Conservation (phyloP, 345 rosid genomes). For the Brassica incana region DNA sequence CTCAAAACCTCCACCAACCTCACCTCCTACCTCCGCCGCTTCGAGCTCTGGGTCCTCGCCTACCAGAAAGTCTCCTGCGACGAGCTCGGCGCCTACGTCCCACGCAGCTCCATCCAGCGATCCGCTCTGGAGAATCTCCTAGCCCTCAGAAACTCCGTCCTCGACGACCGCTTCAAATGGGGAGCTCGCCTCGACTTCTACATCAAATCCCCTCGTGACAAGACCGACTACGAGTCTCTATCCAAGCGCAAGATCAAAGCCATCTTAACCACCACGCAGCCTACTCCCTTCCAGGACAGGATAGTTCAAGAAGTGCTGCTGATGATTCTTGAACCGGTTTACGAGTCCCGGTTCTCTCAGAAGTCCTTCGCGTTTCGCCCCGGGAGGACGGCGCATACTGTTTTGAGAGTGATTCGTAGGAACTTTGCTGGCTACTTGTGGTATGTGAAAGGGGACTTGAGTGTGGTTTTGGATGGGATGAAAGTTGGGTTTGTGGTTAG, state of each 20-base stretch:
- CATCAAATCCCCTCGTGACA: constrained; percentile 86
- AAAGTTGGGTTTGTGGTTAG: constrained; percentile 77
- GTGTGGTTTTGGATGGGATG: constrained; percentile 90
- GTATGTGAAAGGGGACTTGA: constrained; percentile 92
- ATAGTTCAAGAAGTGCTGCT: constrained; percentile 89
- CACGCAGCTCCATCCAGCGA: constrained; percentile 76
- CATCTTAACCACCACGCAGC: constrained; percentile 83
- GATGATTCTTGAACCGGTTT: constrained; percentile 82
- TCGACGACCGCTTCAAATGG: constrained; percentile 92
- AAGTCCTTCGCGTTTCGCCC: constrained; percentile 92
- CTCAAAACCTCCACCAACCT: constrained; percentile 60
- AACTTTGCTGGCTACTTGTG: constrained; percentile 89
- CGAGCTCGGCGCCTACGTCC: constrained; percentile 84
- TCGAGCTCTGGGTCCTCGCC: constrained; percentile 92
- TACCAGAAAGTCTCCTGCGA: constrained; percentile 90
- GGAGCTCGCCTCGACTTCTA: constrained; percentile 89
- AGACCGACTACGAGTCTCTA: constrained; percentile 76
- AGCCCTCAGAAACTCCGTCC: constrained; percentile 84
- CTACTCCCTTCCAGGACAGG: constrained; percentile 87
- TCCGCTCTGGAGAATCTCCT: constrained; percentile 80
- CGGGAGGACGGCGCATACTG: constrained; percentile 84
- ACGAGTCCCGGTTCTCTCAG: constrained; percentile 82
- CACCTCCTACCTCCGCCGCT: constrained; percentile 67
- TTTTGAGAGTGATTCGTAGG: constrained; percentile 85
- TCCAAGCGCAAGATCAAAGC: constrained; percentile 96